Conservation (phyloP, 1,284 basidiomycete genomes). For the Volvariella surrecta region DNA sequence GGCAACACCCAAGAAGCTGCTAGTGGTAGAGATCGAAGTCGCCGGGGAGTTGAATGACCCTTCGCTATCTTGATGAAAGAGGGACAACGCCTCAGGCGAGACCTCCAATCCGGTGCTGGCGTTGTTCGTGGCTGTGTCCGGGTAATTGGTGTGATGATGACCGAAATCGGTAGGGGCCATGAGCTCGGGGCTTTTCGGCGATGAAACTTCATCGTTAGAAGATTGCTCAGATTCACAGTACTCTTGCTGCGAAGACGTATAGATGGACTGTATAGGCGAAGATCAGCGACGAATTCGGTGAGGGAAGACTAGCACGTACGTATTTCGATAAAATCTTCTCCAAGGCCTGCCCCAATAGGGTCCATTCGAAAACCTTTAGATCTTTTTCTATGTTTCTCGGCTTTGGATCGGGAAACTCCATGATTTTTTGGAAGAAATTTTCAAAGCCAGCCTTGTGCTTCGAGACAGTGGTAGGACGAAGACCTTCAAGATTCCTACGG, state of each 20-base stretch:
- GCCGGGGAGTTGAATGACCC: not conserved
- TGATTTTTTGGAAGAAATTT: conserved; percentile 88
- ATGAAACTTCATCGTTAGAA: conserved; percentile 18
- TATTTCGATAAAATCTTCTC: conserved; percentile 96
- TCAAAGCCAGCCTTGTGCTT: conserved; percentile 79
- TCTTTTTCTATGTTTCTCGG: conserved; percentile 98
- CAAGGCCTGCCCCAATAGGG: conserved; percentile 68
- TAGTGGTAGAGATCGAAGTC: not conserved
- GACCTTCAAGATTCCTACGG: conserved; percentile 87
- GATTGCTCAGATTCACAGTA: conserved; percentile 22
- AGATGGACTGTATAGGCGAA: conserved; percentile 35
- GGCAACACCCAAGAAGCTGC: not conserved
- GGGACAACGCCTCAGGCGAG: too few relatives aligned
- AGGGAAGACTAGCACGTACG: conserved; percentile 37
- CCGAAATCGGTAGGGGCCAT: conserved; percentile 7
- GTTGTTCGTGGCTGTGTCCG: conserved; percentile 12
- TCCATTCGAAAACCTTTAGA: conserved; percentile 97
- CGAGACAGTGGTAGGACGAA: conserved; percentile 84
- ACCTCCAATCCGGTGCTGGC: conserved; percentile 4
- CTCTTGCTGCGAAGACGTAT: conserved; percentile 24
- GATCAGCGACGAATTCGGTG: conserved; percentile 3
- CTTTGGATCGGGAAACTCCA: conserved; percentile 91
- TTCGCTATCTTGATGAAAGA: not conserved
- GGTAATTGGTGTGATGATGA: conserved; percentile 17
- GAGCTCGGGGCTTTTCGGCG: conserved; percentile 18